phyloP scores from a whole-genome alignment of 371 early-diverging fungal genomes.

The Rhizopus delemar region DNA sequence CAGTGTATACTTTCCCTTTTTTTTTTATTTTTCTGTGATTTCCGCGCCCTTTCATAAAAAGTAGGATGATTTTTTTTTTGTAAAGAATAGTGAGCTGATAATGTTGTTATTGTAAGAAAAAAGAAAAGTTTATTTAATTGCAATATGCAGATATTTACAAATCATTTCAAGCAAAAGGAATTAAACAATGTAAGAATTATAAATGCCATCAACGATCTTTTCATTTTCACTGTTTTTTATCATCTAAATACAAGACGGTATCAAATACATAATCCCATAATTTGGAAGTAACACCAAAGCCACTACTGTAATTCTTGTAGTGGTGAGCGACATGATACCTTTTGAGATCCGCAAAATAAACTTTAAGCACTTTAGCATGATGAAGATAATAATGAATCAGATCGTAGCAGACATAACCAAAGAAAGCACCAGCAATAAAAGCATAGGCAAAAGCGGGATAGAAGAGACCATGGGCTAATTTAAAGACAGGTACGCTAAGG shows the following conservation, averaged over 20 bases:
- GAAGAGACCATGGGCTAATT: constrained; percentile 56
- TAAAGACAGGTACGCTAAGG: constrained; percentile 65
- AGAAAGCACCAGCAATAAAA: constrained; percentile 71
- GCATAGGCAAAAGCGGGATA: constrained; percentile 56
- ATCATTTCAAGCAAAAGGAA: too few relatives aligned
- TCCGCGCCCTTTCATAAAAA: too few relatives aligned
- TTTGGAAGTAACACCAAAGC: constrained; percentile 93
- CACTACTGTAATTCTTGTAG: constrained; percentile 83
- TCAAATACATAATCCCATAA: constrained; percentile 89
- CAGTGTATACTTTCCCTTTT: too few relatives aligned
- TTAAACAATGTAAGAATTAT: too few relatives aligned
- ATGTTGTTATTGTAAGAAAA: too few relatives aligned
- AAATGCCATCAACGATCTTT: too few relatives aligned
- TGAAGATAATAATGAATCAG: constrained; percentile 93
- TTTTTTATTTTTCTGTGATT: too few relatives aligned
- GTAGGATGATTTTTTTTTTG: too few relatives aligned
- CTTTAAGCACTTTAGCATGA: constrained; percentile 76
- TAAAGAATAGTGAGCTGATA: too few relatives aligned
- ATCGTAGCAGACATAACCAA: constrained; percentile 90
- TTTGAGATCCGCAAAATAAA: constrained; percentile 83
- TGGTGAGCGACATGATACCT: constrained; percentile 94
- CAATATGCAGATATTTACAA: too few relatives aligned
- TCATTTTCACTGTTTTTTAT: not conserved
- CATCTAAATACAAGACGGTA: constrained; percentile 51
- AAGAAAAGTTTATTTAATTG: too few relatives aligned